A percentile compares a stretch with the other conserved stretches of the same genome.
Conservation (phyloP, 1,284 basidiomycete species). For the Microbotryum intermedium region DNA sequence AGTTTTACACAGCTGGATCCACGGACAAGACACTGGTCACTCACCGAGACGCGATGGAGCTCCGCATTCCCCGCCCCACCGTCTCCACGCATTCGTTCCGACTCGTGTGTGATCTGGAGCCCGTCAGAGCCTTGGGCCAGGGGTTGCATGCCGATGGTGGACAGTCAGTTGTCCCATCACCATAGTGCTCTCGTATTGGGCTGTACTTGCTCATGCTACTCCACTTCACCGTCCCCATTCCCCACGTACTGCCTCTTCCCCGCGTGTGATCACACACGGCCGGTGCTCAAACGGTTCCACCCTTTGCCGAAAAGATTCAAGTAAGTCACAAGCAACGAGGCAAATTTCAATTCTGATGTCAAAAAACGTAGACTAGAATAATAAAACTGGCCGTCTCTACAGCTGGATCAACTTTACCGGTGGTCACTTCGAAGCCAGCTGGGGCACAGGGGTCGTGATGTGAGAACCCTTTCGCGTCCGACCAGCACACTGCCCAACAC, state of each 20-base stretch:
- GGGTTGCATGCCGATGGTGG: constrained; percentile 19
- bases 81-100: constrained; percentile 18
- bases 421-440: constrained; percentile 14
- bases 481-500: not conserved
- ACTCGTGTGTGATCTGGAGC: constrained; percentile 25
- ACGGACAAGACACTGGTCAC: no score
- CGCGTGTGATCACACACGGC: no score
- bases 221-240: no score
- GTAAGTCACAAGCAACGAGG: not conserved
- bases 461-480: not conserved
- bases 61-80: constrained; percentile 14
- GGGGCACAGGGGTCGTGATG: constrained; percentile 17
- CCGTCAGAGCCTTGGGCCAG: constrained; percentile 17
- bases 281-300: no score
- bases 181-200: not conserved
- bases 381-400: not conserved
- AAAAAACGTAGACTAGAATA: not conserved
- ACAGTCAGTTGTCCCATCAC: constrained; percentile 10
- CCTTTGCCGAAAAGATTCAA: not conserved
- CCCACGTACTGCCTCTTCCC: no score
- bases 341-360: not conserved
- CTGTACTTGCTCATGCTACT: not conserved
- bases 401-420: constrained; percentile 29
- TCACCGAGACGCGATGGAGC: not conserved
- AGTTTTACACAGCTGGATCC: no score